Conservation (phyloP, 441 rosid genomes). For the Melastoma candidum region DNA sequence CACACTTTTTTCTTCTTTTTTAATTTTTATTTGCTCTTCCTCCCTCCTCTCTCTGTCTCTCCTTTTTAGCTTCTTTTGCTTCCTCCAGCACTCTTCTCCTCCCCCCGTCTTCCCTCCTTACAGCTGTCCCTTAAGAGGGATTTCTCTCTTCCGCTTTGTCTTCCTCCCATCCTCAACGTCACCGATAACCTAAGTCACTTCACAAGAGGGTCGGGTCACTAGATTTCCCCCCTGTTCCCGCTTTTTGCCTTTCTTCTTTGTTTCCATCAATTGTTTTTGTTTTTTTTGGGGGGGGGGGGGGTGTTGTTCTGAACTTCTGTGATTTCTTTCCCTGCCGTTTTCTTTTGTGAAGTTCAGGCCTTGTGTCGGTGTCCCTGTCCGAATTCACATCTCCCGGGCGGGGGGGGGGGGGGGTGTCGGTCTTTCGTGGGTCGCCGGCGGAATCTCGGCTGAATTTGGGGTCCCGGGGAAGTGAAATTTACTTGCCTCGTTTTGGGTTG, state of each 20-base stretch:
- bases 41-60: background rate
- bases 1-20: conserved; percentile 24
- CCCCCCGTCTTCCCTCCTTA: background rate
- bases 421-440: too few species aligned
- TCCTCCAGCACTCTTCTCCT: background rate
- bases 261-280: conserved; percentile 16
- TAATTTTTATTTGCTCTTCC: conserved; percentile 25
- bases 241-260: background rate
- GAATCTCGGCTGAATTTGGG: too few species aligned
- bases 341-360: conserved; percentile 25
- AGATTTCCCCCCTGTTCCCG: too few species aligned
- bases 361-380: too few species aligned
- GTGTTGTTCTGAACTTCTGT: conserved; percentile 24
- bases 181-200: background rate
- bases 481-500: too few species aligned
- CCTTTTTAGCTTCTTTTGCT: background rate
- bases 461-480: too few species aligned
- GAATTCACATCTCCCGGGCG: too few species aligned
- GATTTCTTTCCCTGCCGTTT: conserved; percentile 25
- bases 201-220: too few species aligned
- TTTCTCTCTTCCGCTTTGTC: conserved; percentile 11
- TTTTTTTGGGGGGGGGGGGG: conserved; percentile 16
- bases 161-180: conserved; percentile 10
- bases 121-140: background rate
- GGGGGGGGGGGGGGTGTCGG: too few species aligned